These are phyloP conservation scores for Speleostelium caveatum DNA, from an alignment of 78 protist species.

Conservation along the genomic window DNA sequence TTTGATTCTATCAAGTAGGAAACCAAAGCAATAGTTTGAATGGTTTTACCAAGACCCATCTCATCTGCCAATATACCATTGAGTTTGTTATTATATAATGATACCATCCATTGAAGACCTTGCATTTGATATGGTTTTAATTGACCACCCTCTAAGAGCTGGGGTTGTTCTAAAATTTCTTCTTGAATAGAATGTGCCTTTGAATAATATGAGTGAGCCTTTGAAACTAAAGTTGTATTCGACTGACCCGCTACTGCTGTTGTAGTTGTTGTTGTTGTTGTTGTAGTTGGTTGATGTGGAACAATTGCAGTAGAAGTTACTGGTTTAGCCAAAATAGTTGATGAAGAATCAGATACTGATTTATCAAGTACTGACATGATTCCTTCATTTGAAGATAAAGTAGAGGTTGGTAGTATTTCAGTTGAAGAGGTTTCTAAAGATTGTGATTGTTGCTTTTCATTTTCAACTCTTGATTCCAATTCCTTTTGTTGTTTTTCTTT, in stretches of 20 bases:
- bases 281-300: conserved; percentile 8
- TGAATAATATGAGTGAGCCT: conserved; percentile 69
- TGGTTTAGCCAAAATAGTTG: conserved; percentile 24
- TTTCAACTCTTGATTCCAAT: not conserved
- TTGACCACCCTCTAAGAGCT: conserved; percentile 78
- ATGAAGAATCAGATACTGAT: no score
- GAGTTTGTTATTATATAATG: conserved; percentile 87
- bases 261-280: conserved; percentile 3
- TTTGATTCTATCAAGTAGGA: conserved; percentile 81
- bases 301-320: not conserved
- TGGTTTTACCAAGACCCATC: conserved; percentile 97
- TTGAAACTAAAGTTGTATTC: conserved; percentile 11
- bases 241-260: not conserved
- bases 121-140: conserved; percentile 95
- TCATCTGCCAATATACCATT: conserved; percentile 96
- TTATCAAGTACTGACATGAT: no score
- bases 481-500: not conserved
- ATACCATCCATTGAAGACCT: conserved; percentile 96
- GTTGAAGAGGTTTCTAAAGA: no score
- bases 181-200: conserved; percentile 80
- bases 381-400: no score
- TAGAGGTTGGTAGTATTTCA: no score
- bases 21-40: conserved; percentile 92
- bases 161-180: conserved; percentile 71
- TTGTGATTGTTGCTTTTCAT: no score